These are phyloP conservation scores for Camelina sativa DNA, from an alignment of 345 rosid species.

Conservation along the genomic window DNA sequence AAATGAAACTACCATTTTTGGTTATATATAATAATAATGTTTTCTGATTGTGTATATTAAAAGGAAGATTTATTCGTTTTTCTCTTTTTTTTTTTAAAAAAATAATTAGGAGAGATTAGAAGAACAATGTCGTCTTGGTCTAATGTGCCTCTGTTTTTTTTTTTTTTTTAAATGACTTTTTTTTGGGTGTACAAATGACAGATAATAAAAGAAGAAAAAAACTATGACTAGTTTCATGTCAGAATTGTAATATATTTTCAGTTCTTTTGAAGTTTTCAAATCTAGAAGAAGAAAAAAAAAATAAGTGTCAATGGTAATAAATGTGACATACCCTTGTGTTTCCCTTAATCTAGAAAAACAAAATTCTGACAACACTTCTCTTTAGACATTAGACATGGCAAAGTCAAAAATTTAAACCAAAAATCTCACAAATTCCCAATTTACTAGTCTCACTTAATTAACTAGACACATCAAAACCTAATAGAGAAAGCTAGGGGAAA, in stretches of 20 bases:
- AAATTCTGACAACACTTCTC: slow-evolving; percentile 18
- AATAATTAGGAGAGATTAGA: background rate
- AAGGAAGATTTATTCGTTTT: background rate
- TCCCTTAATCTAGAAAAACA: slow-evolving; percentile 31
- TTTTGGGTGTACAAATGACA: slow-evolving; percentile 17
- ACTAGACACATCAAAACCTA: slow-evolving; percentile 15
- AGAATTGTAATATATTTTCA: slow-evolving; percentile 8
- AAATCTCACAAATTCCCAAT: slow-evolving; percentile 18
- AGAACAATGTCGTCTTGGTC: slow-evolving; percentile 5
- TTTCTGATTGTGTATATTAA: slow-evolving; percentile 10
- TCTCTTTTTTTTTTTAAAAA: background rate
- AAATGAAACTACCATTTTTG: slow-evolving; percentile 18
- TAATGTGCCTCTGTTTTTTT: background rate
- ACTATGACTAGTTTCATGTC: slow-evolving; percentile 32
- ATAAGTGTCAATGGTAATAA: slow-evolving; percentile 26
- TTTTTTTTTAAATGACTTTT: background rate
- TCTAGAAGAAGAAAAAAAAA: background rate
- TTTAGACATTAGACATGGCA: background rate
- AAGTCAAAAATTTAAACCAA: slow-evolving; percentile 31
- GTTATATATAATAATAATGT: background rate
- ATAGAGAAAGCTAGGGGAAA: slow-evolving; percentile 14
- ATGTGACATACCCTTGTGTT: slow-evolving; percentile 39
- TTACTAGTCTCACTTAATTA: slow-evolving; percentile 24
- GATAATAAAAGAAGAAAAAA: slow-evolving; percentile 27
- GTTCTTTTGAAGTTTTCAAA: background rate